Evolutionary conservation across 805 yeast species (phyloP), one percentile per base, ranked within the genome.

Genomic region (Metschnikowia koreensis): DNA sequence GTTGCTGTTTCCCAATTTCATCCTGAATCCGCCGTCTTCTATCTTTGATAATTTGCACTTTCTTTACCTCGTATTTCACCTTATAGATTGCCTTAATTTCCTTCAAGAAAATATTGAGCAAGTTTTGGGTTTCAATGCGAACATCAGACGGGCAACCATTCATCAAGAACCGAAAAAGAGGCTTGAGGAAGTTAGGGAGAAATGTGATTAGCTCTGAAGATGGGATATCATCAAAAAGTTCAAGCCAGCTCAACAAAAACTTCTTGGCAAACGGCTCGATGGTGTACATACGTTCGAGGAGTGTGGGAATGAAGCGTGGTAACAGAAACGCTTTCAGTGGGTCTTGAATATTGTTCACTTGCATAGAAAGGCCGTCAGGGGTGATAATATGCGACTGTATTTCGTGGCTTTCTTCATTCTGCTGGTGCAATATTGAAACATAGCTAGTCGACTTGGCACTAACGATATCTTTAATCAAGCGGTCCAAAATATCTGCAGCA

Each of bases 371-470:
- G 1, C 88, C 87, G 58, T 80, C 71, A 27, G 79, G 75, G 61
- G 81, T 84, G 5, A 83, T 73, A 22, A 79, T 70, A 22, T 77
- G 67, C 50, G 80, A 59, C 43, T 61, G 65, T 10, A 73, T 68
- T 10, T 63, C 72, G 16, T 54, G 61, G 15, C 61, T 57, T 63
- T 73, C 63, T 12, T 50, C 57, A 64, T 77, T 58, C 38, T 69
- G 70, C 45, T 74, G 77, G 34, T 82, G 84, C 38, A 90, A 80
- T 1, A 87, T 79, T 16, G 93, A 86, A 1, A 90, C 84, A 67
- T 90, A 93, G 15, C 86, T 86, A 0, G 97, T 84, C 0, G 97
- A 96, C 63, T 92, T 89, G 56, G 96, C 98, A 44, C 96, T 87
- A 0, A 93, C 97, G 42, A 94, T 92, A 66, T 94, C 99, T 66